Evolutionary conservation across 1,139 yeast species (phyloP).

Genomic region (Zygotorulaspora mrakii): DNA sequence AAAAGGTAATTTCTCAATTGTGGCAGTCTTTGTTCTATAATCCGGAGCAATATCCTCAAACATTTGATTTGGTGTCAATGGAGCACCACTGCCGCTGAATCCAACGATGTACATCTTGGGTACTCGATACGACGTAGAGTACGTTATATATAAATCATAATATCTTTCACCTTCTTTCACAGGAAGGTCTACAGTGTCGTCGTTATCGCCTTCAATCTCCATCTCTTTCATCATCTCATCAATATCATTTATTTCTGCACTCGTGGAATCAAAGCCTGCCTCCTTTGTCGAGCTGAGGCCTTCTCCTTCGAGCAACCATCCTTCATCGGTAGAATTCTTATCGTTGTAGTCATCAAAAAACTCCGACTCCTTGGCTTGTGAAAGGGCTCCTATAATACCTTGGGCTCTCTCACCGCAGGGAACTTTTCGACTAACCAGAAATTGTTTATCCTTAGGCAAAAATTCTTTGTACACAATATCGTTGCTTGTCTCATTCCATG

Average conservation of each 20-base stretch:
- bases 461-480: conserved; percentile 51
- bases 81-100: conserved; percentile 76
- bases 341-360: conserved; percentile 39
- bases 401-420: conserved; percentile 79
- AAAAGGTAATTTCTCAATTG: conserved; percentile 90
- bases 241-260: conserved; percentile 37
- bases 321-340: conserved; percentile 44
- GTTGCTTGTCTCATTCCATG: conserved; percentile 61
- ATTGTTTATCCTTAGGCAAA: conserved; percentile 83
- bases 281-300: conserved; percentile 20
- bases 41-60: conserved; percentile 90
- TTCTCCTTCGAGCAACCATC: conserved; percentile 47
- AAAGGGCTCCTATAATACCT: conserved; percentile 44
- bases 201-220: conserved; percentile 45
- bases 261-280: conserved; percentile 8
- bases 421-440: conserved; percentile 79
- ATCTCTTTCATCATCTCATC: conserved; percentile 41
- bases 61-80: conserved; percentile 84
- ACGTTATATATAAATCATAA: conserved; percentile 85
- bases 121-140: conserved; percentile 91
- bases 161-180: conserved; percentile 50
- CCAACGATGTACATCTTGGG: conserved; percentile 94
- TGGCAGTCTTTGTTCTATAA: conserved; percentile 92
- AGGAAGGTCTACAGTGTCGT: conserved; percentile 40
- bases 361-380: conserved; percentile 40